Conservation (phyloP, 2,329 filamentous ascomycete species). For the Cladosporium velox region DNA sequence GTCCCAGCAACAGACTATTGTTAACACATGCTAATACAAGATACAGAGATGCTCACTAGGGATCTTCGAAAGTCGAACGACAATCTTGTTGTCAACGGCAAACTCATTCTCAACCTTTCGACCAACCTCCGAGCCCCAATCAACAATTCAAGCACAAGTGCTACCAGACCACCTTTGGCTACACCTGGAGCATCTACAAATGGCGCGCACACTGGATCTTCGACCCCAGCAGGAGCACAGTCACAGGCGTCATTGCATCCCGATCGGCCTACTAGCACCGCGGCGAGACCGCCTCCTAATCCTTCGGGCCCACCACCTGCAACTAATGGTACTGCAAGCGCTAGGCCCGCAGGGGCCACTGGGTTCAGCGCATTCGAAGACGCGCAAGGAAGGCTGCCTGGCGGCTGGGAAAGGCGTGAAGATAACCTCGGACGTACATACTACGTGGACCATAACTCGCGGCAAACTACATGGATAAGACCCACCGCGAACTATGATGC, state of each 20-base stretch:
- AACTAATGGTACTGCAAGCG: conserved; percentile 29
- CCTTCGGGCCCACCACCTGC: conserved; percentile 27
- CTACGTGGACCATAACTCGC: conserved; percentile 96
- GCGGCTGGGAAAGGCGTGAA: conserved; percentile 93
- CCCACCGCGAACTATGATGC: conserved; percentile 78
- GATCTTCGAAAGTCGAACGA: conserved; percentile 98
- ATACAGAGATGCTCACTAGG: conserved; percentile 87
- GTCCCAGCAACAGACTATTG: not conserved
- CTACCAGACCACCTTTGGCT: conserved; percentile 44
- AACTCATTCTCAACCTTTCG: conserved; percentile 93
- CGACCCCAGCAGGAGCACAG: conserved; percentile 45
- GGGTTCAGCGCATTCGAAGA: conserved; percentile 91
- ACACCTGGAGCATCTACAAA: conserved; percentile 41
- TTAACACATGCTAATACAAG: conserved; percentile 25
- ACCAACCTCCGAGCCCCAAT: conserved; percentile 79
- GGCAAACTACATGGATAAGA: conserved; percentile 94
- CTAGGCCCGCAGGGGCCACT: conserved; percentile 48
- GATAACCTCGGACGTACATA: conserved; percentile 95
- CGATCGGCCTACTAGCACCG: conserved; percentile 32
- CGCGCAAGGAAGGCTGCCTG: conserved; percentile 85
- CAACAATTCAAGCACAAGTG: conserved; percentile 51
- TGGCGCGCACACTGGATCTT: conserved; percentile 37
- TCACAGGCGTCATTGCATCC: conserved; percentile 37
- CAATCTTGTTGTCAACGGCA: conserved; percentile 95
- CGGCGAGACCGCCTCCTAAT: conserved; percentile 29